Evolutionary conservation across 164 flowering plant genomes (phyloP).

Genomic region (Aristolochia fimbriata): DNA sequence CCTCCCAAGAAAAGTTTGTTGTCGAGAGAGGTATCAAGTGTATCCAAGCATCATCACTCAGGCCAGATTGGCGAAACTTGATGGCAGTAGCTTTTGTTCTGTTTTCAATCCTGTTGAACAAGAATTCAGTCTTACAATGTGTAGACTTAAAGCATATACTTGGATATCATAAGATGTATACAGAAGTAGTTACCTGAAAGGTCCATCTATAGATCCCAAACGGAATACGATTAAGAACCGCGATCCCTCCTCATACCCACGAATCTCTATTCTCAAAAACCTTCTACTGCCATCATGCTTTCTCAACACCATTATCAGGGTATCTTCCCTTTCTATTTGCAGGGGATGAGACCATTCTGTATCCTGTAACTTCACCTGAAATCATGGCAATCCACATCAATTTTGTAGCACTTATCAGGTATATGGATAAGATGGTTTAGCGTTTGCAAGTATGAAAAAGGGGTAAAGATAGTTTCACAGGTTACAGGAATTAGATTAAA

Average conservation of each 20-base stretch:
- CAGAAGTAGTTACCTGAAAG: conserved; percentile 51
- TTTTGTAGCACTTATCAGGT: no score
- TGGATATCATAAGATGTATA: background rate
- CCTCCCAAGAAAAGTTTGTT: conserved; percentile 77
- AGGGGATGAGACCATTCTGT: conserved; percentile 91
- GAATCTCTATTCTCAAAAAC: conserved; percentile 68
- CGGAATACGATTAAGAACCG: conserved; percentile 89
- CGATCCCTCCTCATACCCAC: conserved; percentile 98
- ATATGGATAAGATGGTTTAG: no score
- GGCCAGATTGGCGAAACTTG: conserved; percentile 72
- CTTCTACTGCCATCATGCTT: conserved; percentile 36
- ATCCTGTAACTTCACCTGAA: conserved; percentile 62
- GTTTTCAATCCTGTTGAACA: conserved; percentile 69
- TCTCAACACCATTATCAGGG: conserved; percentile 53
- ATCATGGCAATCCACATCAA: conserved; percentile 1
- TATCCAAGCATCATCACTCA: conserved; percentile 70
- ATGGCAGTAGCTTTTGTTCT: conserved; percentile 48
- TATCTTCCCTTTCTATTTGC: conserved; percentile 71
- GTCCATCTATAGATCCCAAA: conserved; percentile 64
- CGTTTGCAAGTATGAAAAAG: background rate
- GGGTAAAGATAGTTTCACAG: background rate
- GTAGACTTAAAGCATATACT: background rate
- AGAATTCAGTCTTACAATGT: background rate
- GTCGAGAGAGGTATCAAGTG: conserved; percentile 60
- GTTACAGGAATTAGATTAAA: no score